Conservation (phyloP, 2,329 filamentous ascomycete genomes). For the Metarhizium rileyi region DNA sequence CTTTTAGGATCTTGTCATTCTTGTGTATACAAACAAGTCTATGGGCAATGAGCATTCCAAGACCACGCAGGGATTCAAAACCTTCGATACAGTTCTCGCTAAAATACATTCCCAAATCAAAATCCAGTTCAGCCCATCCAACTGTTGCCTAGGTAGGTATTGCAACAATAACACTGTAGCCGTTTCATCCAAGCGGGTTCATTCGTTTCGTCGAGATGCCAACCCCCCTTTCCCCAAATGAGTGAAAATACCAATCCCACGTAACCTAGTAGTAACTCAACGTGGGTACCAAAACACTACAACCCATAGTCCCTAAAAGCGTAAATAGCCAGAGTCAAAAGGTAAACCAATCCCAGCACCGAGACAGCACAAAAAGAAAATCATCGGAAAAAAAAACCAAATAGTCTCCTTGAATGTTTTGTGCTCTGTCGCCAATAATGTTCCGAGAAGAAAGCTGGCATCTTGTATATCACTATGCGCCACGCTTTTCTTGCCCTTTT, state of each 20-base stretch:
- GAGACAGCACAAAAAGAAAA: constrained; percentile 1
- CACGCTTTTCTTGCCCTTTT: neutral
- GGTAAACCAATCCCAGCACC: neutral
- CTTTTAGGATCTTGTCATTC: neutral
- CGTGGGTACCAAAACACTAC: neutral
- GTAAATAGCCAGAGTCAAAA: neutral
- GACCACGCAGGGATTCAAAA: constrained; percentile 5
- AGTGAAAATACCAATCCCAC: constrained; percentile 7
- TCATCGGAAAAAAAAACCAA: constrained; percentile 4
- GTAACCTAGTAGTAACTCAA: constrained; percentile 1
- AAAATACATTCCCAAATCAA: constrained; percentile 9
- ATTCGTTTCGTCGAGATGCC: constrained; percentile 4
- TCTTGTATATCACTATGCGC: neutral
- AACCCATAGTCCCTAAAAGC: constrained; percentile 2
- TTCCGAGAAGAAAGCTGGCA: constrained; percentile 2
- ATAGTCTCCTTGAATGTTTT: constrained; percentile 1
- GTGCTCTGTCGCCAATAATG: constrained; percentile 1
- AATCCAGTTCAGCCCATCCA: constrained; percentile 7
- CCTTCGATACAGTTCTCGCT: constrained; percentile 4
- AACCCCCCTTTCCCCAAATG: constrained; percentile 5
- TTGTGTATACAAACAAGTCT: constrained; percentile 5
- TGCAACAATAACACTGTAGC: neutral
- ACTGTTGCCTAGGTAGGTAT: constrained; percentile 3
- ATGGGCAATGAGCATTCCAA: constrained; percentile 7
- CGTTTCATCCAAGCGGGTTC: constrained; percentile 3